Evolutionary conservation across 1,284 basidiomycete genomes (phyloP).

Genomic region (Malassezia restricta): DNA sequence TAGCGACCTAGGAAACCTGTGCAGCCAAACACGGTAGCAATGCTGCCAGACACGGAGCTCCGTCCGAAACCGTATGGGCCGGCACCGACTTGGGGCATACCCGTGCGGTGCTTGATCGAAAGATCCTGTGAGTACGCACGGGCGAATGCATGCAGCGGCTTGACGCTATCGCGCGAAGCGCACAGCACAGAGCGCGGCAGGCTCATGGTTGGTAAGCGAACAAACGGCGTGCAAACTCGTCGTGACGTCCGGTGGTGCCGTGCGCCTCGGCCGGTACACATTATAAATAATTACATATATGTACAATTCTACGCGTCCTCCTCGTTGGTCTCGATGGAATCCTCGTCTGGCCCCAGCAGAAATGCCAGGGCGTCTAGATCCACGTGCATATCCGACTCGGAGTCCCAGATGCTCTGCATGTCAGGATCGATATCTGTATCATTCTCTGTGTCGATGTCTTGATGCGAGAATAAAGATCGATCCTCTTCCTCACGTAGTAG

Average conservation of each 20-base stretch:
- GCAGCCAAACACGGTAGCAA: slow-evolving; percentile 90
- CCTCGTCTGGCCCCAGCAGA: background rate
- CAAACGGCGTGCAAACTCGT: background rate
- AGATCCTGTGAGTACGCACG: slow-evolving; percentile 33
- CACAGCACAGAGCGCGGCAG: slow-evolving; percentile 9
- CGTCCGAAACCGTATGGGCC: slow-evolving; percentile 44
- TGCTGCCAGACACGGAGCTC: slow-evolving; percentile 51
- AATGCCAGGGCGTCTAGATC: background rate
- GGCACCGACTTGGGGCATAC: slow-evolving; percentile 35
- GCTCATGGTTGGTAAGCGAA: background rate
- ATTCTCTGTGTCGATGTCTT: background rate
- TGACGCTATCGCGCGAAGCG: slow-evolving; percentile 5
- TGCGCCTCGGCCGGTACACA: slow-evolving; percentile 4
- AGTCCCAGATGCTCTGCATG: background rate
- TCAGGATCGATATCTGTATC: background rate
- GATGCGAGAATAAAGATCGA: slow-evolving; percentile 2
- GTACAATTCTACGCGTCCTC: background rate
- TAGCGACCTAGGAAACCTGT: slow-evolving; percentile 93
- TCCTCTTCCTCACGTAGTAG: slow-evolving; percentile 12
- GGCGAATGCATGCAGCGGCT: background rate
- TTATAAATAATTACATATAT: slow-evolving; percentile 1
- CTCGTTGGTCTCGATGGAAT: background rate
- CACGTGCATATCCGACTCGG: background rate
- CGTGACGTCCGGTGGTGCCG: background rate
- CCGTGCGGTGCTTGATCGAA: slow-evolving; percentile 42